Conservation (phyloP, 352 stramenopile genomes). For the Phytophthora constricta region DNA sequence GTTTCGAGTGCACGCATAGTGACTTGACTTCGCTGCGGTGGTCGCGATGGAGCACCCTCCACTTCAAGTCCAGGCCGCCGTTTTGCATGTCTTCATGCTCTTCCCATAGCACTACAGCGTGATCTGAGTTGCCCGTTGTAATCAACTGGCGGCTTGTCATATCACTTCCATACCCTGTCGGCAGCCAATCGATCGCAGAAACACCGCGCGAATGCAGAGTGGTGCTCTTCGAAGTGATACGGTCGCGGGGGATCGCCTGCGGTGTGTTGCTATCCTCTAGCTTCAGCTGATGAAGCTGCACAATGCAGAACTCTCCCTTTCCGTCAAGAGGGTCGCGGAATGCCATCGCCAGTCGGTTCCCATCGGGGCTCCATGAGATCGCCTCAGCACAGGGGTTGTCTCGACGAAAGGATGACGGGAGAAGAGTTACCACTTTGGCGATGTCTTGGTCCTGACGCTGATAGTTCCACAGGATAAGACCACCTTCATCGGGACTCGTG, state of each 20-base stretch:
- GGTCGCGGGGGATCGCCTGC: constrained; percentile 57
- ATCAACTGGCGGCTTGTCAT: constrained; percentile 63
- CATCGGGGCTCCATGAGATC: constrained; percentile 79
- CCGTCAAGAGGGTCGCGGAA: constrained; percentile 73
- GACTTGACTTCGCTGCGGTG: constrained; percentile 80
- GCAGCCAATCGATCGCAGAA: constrained; percentile 75
- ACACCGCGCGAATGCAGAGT: constrained; percentile 68
- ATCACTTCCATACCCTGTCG: constrained; percentile 50
- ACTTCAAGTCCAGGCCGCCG: constrained; percentile 61
- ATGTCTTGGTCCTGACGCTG: constrained; percentile 64
- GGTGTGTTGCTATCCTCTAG: constrained; percentile 52
- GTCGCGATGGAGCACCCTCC: constrained; percentile 69
- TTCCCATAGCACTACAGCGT: constrained; percentile 80
- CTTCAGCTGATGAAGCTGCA: constrained; percentile 69
- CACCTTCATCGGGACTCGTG: constrained; percentile 80
- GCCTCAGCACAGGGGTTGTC: constrained; percentile 71
- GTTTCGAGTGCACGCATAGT: constrained; percentile 81
- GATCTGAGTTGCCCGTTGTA: constrained; percentile 73
- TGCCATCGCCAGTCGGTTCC: constrained; percentile 76
- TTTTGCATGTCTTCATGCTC: constrained; percentile 48
- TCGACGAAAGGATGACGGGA: constrained; percentile 64
- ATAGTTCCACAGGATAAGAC: constrained; percentile 84
- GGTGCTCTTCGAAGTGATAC: constrained; percentile 66
- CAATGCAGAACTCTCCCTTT: constrained; percentile 80
- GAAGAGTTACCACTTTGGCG: constrained; percentile 64